phyloP scores from a whole-genome alignment of 306 rosid genomes.

The Albizia julibrissin region DNA sequence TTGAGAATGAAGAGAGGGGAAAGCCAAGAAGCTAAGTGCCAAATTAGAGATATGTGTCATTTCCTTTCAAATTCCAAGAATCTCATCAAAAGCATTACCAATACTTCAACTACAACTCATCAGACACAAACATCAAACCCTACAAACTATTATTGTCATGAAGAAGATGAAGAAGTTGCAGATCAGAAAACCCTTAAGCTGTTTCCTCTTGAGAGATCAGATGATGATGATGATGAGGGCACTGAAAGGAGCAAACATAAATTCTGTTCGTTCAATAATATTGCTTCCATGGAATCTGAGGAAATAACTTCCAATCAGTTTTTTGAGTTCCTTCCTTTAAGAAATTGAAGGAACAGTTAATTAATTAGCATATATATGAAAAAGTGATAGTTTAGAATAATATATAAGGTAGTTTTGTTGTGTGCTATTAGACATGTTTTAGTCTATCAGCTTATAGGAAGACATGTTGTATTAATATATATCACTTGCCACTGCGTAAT shows the following conservation, averaged over 20 bases:
- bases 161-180: conserved; percentile 30
- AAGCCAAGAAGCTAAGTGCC: conserved; percentile 32
- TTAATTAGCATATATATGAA: neutral
- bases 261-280: neutral
- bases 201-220: conserved; percentile 48
- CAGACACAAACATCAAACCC: conserved; percentile 28
- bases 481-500: neutral
- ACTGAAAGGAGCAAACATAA: conserved; percentile 17
- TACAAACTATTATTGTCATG: conserved; percentile 15
- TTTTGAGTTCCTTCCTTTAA: conserved; percentile 62
- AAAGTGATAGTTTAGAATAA: neutral
- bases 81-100: neutral
- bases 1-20: conserved; percentile 30
- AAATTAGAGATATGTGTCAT: conserved; percentile 37
- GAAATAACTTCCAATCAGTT: conserved; percentile 36
- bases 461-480: too few relatives aligned
- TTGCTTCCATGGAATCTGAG: conserved; percentile 31
- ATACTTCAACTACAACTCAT: conserved; percentile 14
- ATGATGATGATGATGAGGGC: conserved; percentile 29
- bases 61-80: conserved; percentile 23
- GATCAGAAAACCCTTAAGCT: conserved; percentile 53
- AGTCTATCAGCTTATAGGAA: neutral
- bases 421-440: neutral
- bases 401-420: neutral
- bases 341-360: conserved; percentile 25